Conservation (phyloP, 2,329 filamentous ascomycete genomes). For the Diatrype stigma region DNA sequence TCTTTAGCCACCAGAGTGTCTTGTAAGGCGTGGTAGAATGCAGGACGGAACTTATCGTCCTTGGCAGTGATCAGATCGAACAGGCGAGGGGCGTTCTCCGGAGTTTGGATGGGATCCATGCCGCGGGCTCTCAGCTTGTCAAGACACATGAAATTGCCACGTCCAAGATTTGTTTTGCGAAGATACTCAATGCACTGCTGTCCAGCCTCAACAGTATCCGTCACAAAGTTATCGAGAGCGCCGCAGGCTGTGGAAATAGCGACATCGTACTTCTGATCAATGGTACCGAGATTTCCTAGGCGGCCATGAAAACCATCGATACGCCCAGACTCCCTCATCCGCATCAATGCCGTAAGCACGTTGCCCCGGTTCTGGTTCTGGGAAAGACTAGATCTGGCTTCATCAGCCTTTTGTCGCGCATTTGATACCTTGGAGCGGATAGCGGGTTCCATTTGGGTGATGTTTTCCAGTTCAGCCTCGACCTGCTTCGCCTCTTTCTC, state of each 20-base stretch:
- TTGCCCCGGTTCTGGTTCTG: constrained; percentile 90
- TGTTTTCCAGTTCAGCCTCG: constrained; percentile 66
- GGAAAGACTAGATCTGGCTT: constrained; percentile 84
- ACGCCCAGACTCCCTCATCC: constrained; percentile 90
- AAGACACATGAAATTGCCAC: constrained; percentile 94
- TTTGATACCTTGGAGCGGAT: constrained; percentile 81
- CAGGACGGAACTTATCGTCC: constrained; percentile 78
- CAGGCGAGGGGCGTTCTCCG: constrained; percentile 84
- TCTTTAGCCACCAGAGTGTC: constrained; percentile 93
- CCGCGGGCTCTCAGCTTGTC: constrained; percentile 80
- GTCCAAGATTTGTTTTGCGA: constrained; percentile 92
- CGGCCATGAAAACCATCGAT: constrained; percentile 97
- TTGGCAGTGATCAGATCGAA: constrained; percentile 92
- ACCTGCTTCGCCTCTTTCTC: constrained; percentile 72
- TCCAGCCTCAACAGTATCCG: constrained; percentile 90
- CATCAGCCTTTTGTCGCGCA: constrained; percentile 90
- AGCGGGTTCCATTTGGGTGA: constrained; percentile 74
- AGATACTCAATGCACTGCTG: constrained; percentile 98
- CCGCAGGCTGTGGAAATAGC: constrained; percentile 97
- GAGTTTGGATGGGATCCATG: constrained; percentile 76
- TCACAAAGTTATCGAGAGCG: constrained; percentile 90
- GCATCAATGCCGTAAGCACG: constrained; percentile 86
- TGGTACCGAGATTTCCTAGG: constrained; percentile 88
- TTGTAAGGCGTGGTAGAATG: constrained; percentile 93
- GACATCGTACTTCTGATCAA: constrained; percentile 90